Evolutionary conservation across 1,284 basidiomycete genomes (phyloP).

Genomic region (Austroboletus niveus): DNA sequence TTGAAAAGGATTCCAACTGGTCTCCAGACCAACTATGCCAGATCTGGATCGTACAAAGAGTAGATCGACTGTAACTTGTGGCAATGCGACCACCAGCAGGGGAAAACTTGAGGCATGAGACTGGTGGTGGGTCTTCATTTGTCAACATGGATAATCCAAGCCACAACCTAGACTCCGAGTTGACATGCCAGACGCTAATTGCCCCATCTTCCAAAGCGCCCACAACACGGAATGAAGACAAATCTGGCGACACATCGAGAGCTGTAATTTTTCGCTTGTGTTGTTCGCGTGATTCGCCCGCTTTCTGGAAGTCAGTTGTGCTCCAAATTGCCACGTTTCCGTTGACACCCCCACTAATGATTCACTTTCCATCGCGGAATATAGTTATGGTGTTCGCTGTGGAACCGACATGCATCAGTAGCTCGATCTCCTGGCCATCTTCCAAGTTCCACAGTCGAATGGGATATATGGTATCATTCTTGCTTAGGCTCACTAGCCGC

Average conservation of each 20-base stretch:
- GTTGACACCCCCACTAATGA: neutral
- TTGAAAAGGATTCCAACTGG: neutral
- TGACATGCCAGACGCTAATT: constrained; percentile 20
- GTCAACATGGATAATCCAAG: neutral
- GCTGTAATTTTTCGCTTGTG: neutral
- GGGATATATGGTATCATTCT: neutral
- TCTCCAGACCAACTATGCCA: constrained; percentile 13
- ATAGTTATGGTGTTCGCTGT: neutral
- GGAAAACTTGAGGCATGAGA: constrained; percentile 16
- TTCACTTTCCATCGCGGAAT: neutral
- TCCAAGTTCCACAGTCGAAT: neutral
- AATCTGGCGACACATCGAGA: constrained; percentile 11
- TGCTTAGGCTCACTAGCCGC: neutral
- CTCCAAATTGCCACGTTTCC: neutral
- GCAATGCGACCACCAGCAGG: constrained; percentile 11
- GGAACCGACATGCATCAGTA: neutral
- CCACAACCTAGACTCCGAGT: neutral
- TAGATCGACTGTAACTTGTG: constrained; percentile 1
- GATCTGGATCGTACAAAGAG: constrained; percentile 4
- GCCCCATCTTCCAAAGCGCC: constrained; percentile 6
- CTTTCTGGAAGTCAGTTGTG: neutral
- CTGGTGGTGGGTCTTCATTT: neutral
- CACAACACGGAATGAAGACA: neutral
- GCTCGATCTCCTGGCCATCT: no score
- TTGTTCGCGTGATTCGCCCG: neutral